Conservation (phyloP, 2,329 filamentous ascomycete species). For the Zymoseptoria ardabiliae region DNA sequence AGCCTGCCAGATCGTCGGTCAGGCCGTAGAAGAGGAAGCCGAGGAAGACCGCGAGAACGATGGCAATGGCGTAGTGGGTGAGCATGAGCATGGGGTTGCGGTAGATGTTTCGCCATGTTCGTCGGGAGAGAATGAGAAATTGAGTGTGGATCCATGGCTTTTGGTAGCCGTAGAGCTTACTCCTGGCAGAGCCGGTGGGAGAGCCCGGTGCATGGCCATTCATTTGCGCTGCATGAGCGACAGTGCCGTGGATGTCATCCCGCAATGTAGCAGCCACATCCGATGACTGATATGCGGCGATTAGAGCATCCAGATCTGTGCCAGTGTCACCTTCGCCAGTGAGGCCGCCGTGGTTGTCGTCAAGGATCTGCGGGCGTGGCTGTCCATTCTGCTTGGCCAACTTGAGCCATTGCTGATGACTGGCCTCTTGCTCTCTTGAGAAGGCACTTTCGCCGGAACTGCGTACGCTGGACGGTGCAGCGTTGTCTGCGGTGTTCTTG, state of each 20-base stretch:
- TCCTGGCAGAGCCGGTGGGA: constrained; percentile 43
- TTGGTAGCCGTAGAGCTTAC: constrained; percentile 65
- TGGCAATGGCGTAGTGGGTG: constrained; percentile 95
- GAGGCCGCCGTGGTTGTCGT: constrained; percentile 38
- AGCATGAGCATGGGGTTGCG: constrained; percentile 97
- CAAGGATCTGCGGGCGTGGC: constrained; percentile 48
- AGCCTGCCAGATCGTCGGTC: constrained; percentile 91
- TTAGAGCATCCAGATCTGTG: constrained; percentile 76
- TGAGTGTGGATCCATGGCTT: constrained; percentile 74
- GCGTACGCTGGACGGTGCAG: constrained; percentile 41
- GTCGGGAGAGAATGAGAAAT: constrained; percentile 79
- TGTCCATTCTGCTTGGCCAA: constrained; percentile 45
- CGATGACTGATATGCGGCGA: constrained; percentile 68
- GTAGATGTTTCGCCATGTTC: constrained; percentile 96
- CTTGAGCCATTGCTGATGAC: constrained; percentile 53
- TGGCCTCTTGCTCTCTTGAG: constrained; percentile 30
- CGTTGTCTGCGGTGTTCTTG: constrained; percentile 53
- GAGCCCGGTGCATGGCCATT: constrained; percentile 52
- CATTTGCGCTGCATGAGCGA: constrained; percentile 55
- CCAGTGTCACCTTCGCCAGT: constrained; percentile 44
- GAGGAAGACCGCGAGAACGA: constrained; percentile 85
- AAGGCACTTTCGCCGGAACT: constrained; percentile 47
- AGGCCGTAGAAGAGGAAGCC: constrained; percentile 95
- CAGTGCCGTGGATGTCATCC: constrained; percentile 69
- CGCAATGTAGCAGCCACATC: constrained; percentile 66